These are phyloP conservation scores for Chlamydomonas reinhardtii DNA, from an alignment of 163 green algal species.

Conservation along the genomic window DNA sequence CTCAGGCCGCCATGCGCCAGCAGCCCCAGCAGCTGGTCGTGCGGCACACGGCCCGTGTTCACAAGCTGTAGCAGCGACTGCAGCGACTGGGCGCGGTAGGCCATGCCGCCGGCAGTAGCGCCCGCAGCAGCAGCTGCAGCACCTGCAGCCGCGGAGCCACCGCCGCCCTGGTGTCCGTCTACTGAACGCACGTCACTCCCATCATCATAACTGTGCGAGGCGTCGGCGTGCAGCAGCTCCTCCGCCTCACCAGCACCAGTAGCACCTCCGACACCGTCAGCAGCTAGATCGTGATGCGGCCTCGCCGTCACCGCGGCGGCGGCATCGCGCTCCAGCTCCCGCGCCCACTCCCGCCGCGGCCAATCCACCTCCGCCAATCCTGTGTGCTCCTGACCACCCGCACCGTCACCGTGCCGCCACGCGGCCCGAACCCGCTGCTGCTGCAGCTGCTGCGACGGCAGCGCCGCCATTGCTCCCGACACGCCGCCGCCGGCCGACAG, in stretches of 20 bases:
- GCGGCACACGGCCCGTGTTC: not conserved
- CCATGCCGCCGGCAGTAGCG: not conserved
- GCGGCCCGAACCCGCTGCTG: not conserved
- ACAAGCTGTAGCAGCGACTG: slow-evolving; percentile 14
- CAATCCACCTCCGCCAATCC: not conserved
- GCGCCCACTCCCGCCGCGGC: too few relatives aligned
- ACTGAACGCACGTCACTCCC: too few relatives aligned
- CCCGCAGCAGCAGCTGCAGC: not conserved
- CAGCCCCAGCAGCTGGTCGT: not conserved
- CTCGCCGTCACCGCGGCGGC: not conserved
- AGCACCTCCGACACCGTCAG: too few relatives aligned
- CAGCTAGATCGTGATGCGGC: too few relatives aligned
- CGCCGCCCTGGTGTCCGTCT: not conserved
- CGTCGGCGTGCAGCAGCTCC: too few relatives aligned
- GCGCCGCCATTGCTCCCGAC: not conserved
- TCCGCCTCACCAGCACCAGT: too few relatives aligned
- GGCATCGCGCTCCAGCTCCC: not conserved
- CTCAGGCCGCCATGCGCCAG: slow-evolving; percentile 8
- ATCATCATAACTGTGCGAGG: too few relatives aligned
- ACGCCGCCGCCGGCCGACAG: not conserved
- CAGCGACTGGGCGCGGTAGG: slow-evolving; percentile 10
- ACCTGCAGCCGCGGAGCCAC: not conserved
- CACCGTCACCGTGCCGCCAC: not conserved
- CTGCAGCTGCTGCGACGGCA: not conserved
- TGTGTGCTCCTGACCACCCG: too few relatives aligned